Evolutionary conservation across 75 land plant genomes (phyloP), one percentile per base, ranked within the genome.

Genomic region (Cryptomeria japonica): DNA sequence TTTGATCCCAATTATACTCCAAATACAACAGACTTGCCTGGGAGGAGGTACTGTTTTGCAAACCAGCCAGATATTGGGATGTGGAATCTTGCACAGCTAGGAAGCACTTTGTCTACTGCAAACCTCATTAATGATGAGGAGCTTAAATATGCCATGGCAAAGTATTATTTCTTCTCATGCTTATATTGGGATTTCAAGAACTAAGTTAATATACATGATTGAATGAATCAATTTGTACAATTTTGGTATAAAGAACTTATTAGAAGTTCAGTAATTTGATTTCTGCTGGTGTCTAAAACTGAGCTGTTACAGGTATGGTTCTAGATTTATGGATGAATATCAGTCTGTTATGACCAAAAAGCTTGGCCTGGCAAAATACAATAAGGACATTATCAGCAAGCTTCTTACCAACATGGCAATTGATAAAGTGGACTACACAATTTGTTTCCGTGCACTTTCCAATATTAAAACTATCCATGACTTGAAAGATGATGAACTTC

Each of bases 401-500:
- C 96, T 98, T 85, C 91, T 98, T 32, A 96, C 89, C 85, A 97
- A 98, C 85, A 90, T 98, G 99, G 96, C 99, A 80, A 94, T 98
- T 88, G 99, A 98, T 86, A 98, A 98, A 91, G 99, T 98, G 83
- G 99, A 98, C 85, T 98, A 98, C 87, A 98, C 99, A 80, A 98
- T 96, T 88, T 98, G 96, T 92, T 98, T 98, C 90, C 96, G 99
- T n/a, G 88, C 90, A 34, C 93, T 98, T 86, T 94, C 96, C 12
- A 98, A 97, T 86, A 75, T 98, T 53, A 96, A 96, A 89, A 91
- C 93, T 47, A 92, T 89, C 86, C 90, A 92, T 3, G 90, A 83
- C 61, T 91, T 89, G 36, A 87, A 94, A n/a, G 96, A 98, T 83
- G 93, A 95, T 76, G 91, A 95, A 85, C 88, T 98, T 84, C 89